phyloP scores from a whole-genome alignment of 2,329 filamentous ascomycete species.

The Colletotrichum magnum region DNA sequence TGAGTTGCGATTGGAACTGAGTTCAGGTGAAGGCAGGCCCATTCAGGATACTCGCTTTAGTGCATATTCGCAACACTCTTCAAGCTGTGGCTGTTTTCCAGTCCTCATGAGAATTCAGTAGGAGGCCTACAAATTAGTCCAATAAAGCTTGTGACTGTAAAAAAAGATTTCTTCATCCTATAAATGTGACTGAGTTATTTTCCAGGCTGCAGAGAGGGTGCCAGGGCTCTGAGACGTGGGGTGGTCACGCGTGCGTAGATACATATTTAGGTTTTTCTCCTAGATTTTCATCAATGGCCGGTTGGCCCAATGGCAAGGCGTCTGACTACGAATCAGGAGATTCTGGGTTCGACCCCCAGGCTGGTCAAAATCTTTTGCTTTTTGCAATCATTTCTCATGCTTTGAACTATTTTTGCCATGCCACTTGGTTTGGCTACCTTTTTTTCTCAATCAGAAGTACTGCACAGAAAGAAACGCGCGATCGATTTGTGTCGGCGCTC shows the following conservation, averaged over 20 bases:
- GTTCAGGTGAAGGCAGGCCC: background rate
- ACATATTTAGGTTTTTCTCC: accelerated
- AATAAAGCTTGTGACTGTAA: too few species aligned
- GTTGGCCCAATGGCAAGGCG: constrained; percentile 25
- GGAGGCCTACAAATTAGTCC: too few species aligned
- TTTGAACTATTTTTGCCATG: background rate
- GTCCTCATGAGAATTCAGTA: too few species aligned
- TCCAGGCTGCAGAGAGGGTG: background rate
- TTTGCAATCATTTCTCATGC: accelerated
- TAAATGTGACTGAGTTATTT: background rate
- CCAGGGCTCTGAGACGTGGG: background rate
- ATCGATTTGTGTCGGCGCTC: background rate
- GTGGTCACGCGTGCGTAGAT: too few species aligned
- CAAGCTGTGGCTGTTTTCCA: background rate
- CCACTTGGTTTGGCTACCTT: too few species aligned
- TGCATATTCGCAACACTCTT: constrained; percentile 38
- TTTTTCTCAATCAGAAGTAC: background rate
- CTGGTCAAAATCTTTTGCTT: constrained; percentile 28
- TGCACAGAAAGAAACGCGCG: background rate
- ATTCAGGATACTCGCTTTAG: constrained; percentile 25
- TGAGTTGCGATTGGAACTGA: background rate
- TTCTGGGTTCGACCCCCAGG: constrained; percentile 42
- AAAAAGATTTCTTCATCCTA: too few species aligned
- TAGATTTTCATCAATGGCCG: background rate
- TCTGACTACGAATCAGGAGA: constrained; percentile 35